A percentile compares a stretch with the other conserved stretches of the same genome.
These are phyloP conservation scores for Quercus tomentella DNA, from an alignment of 331 rosid species.

Conservation along the genomic window DNA sequence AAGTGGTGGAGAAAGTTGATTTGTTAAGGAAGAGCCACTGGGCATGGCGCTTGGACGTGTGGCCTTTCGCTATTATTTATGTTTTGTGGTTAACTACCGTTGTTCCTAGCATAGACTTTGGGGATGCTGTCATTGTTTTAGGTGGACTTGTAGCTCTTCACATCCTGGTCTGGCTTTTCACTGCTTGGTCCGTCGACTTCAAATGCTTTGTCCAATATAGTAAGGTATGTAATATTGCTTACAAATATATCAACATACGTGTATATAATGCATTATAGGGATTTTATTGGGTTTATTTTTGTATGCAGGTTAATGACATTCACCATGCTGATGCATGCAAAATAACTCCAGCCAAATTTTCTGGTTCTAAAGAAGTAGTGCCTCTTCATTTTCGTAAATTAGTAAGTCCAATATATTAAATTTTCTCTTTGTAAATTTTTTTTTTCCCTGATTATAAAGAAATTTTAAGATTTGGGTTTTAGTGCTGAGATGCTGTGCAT, in stretches of 20 bases:
- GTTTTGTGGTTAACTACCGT: constrained; percentile 47
- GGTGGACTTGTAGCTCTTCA: constrained; percentile 66
- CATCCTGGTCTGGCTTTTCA: constrained; percentile 76
- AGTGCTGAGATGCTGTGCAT: not conserved
- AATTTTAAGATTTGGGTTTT: not conserved
- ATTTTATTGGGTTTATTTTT: not conserved
- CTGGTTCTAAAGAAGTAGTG: constrained; percentile 87
- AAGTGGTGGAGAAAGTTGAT: constrained; percentile 86
- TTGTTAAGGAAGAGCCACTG: constrained; percentile 60
- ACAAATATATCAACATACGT: not conserved
- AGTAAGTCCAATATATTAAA: constrained; percentile 33
- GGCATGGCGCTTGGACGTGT: constrained; percentile 78
- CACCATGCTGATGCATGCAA: constrained; percentile 81
- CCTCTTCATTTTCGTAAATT: constrained; percentile 60
- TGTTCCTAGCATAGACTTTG: constrained; percentile 74
- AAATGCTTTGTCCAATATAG: constrained; percentile 66
- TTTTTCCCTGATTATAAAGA: not conserved
- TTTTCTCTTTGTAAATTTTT: not conserved
- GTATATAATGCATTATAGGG: not conserved
- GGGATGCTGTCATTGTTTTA: constrained; percentile 64
- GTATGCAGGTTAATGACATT: constrained; percentile 65
- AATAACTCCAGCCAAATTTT: constrained; percentile 85
- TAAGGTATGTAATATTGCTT: constrained; percentile 40
- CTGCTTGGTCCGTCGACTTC: constrained; percentile 96
- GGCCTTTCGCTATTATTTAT: constrained; percentile 66